A percentile compares a stretch with the other conserved stretches of the same genome.
These are phyloP conservation scores for Xylariaceae sp. DNA, from an alignment of 2,329 filamentous ascomycete species.

Conservation along the genomic window DNA sequence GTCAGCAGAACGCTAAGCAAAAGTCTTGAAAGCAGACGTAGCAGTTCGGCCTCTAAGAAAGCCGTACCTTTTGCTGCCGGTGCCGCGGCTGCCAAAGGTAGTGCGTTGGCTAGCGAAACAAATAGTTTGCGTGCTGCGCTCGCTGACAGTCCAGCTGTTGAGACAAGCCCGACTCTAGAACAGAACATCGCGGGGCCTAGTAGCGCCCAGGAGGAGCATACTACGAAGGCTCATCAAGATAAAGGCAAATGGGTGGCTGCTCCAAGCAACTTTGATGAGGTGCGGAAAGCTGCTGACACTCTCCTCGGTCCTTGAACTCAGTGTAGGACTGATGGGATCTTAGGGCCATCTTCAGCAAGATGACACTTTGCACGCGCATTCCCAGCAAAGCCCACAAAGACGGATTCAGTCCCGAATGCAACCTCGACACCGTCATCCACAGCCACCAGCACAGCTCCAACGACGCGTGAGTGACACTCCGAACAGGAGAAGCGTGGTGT, in stretches of 20 bases:
- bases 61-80: conserved; percentile 54
- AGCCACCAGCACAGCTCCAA: conserved; percentile 26
- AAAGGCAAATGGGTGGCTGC: conserved; percentile 20
- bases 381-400: conserved; percentile 23
- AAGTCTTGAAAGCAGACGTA: conserved; percentile 85
- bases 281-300: conserved; percentile 49
- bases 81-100: conserved; percentile 44
- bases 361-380: conserved; percentile 18
- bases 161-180: conserved; percentile 35
- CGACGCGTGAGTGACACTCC: conserved; percentile 40
- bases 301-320: conserved; percentile 45
- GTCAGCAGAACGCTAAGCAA: conserved; percentile 77
- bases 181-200: conserved; percentile 25
- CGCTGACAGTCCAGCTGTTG: conserved; percentile 35
- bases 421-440: conserved; percentile 12
- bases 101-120: conserved; percentile 54
- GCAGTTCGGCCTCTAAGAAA: conserved; percentile 80
- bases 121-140: conserved; percentile 52
- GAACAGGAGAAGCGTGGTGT: conserved; percentile 49
- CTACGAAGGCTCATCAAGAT: conserved; percentile 15
- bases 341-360: conserved; percentile 25
- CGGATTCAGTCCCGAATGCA: conserved; percentile 23
- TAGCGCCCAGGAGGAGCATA: conserved; percentile 28
- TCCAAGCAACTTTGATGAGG: conserved; percentile 39
- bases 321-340: conserved; percentile 31